Conservation (phyloP, 768 basidiomycete species). For the Naganishia vishniacii region DNA sequence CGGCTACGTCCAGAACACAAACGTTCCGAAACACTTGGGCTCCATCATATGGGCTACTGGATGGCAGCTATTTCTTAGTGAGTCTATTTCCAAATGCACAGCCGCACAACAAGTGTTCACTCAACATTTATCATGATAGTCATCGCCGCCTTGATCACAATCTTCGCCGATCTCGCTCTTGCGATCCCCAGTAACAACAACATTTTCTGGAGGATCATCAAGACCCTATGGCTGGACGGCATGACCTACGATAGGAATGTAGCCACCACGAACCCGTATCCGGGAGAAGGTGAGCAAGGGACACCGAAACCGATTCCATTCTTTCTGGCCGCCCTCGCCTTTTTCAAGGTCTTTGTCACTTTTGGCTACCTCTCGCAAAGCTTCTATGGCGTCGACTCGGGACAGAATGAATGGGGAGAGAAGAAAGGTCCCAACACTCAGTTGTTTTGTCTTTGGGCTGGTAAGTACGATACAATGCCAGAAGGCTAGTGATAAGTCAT, state of each 20-base stretch:
- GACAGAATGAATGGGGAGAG: constrained; percentile 16
- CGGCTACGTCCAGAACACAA: constrained; percentile 13
- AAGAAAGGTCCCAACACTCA: constrained; percentile 16
- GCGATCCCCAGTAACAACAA: not conserved
- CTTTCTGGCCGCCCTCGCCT: constrained; percentile 19
- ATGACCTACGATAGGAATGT: not conserved
- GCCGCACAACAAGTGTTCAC: not conserved
- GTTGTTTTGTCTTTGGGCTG: constrained; percentile 17
- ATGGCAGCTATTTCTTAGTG: constrained; percentile 18
- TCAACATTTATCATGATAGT: not conserved
- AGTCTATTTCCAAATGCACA: not conserved
- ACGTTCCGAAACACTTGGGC: constrained; percentile 21
- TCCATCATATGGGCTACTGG: constrained; percentile 14
- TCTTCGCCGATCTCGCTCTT: constrained; percentile 15
- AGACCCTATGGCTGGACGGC: constrained; percentile 2
- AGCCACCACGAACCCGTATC: not conserved
- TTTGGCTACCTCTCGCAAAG: constrained; percentile 33
- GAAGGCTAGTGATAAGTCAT: too few species aligned
- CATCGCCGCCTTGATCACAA: not conserved
- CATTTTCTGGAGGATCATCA: constrained; percentile 12
- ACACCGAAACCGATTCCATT: not conserved
- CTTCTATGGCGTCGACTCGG: constrained; percentile 30
- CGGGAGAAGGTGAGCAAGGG: not conserved
- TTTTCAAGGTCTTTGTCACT: constrained; percentile 33
- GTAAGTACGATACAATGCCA: not conserved